These are phyloP conservation scores for Cladobotryum protrusum DNA, from an alignment of 2,329 filamentous ascomycete genomes.

Conservation along the genomic window DNA sequence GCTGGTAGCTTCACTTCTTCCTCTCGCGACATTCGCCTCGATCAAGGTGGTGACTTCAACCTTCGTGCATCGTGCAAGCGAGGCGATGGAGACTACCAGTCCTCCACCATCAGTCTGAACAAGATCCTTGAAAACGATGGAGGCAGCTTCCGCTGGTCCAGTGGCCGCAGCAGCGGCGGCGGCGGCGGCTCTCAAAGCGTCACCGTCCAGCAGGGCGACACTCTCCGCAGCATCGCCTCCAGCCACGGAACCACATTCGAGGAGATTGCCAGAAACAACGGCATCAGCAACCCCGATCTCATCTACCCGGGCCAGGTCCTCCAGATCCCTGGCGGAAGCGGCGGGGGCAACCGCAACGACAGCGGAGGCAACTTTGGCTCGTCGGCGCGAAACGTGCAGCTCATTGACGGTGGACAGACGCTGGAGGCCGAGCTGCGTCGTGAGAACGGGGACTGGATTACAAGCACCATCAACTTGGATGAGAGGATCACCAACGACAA, in stretches of 20 bases:
- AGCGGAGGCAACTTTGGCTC: conserved; percentile 26
- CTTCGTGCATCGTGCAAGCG: conserved; percentile 29
- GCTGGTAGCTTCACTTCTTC: conserved; percentile 31
- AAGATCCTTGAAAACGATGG: conserved; percentile 29
- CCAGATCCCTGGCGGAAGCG: conserved; percentile 26
- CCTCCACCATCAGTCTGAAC: conserved; percentile 31
- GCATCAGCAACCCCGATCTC: conserved; percentile 34
- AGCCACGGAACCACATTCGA: conserved; percentile 29
- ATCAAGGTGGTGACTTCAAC: conserved; percentile 27
- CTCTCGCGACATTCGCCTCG: conserved; percentile 29
- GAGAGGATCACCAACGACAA: conserved; percentile 30
- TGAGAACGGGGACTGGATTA: conserved; percentile 24
- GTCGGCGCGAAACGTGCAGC: conserved; percentile 30
- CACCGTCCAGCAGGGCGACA: conserved; percentile 37
- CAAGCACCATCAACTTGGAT: conserved; percentile 26
- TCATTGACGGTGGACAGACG: conserved; percentile 29
- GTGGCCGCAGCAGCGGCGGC: conserved; percentile 12
- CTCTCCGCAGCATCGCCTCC: conserved; percentile 32
- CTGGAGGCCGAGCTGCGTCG: conserved; percentile 28
- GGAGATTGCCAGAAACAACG: conserved; percentile 34
- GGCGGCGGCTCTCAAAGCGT: conserved; percentile 20
- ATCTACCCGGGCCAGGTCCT: conserved; percentile 38
- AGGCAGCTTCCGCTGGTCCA: conserved; percentile 32
- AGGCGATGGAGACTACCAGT: conserved; percentile 26
- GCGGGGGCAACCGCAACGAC: conserved; percentile 11